Evolutionary conservation across 257 asterid genomes (phyloP).

Genomic region (Ajuga chamaepitys): DNA sequence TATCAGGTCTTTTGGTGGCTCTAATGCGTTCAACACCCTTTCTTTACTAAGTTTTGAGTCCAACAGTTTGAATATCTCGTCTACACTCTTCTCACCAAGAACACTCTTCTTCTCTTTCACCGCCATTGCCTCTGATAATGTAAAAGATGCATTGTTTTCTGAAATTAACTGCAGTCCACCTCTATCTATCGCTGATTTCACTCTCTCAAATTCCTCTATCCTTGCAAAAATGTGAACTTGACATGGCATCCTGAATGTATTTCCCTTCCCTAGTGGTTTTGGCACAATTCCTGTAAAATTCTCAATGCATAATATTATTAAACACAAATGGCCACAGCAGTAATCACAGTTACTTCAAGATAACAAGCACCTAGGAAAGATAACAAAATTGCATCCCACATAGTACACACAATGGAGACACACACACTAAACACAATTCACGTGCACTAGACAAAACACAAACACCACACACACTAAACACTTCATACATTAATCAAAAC

Average conservation of each 20-base stretch:
- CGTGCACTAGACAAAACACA: too few species aligned
- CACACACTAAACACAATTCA: too few species aligned
- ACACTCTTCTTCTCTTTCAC: slow-evolving; percentile 38
- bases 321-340: not conserved
- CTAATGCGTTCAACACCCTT: slow-evolving; percentile 42
- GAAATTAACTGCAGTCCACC: slow-evolving; percentile 57
- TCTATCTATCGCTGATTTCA: slow-evolving; percentile 29
- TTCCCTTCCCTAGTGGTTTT: slow-evolving; percentile 40
- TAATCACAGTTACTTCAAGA: not conserved
- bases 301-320: not conserved
- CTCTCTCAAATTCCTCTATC: slow-evolving; percentile 39
- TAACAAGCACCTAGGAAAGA: not conserved
- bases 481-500: too few species aligned
- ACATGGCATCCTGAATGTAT: slow-evolving; percentile 45
- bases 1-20: slow-evolving; percentile 59
- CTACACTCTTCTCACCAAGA: slow-evolving; percentile 49
- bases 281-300: slow-evolving; percentile 65
- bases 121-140: slow-evolving; percentile 48
- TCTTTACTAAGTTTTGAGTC: slow-evolving; percentile 42
- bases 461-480: too few species aligned
- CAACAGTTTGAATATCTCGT: slow-evolving; percentile 64
- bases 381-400: not conserved
- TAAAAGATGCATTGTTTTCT: slow-evolving; percentile 31
- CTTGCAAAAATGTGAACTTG: slow-evolving; percentile 71
- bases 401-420: too few species aligned